Evolutionary conservation across 192 early-diverging fungal genomes (phyloP).

Genomic region (Backusella tuberculispora): DNA sequence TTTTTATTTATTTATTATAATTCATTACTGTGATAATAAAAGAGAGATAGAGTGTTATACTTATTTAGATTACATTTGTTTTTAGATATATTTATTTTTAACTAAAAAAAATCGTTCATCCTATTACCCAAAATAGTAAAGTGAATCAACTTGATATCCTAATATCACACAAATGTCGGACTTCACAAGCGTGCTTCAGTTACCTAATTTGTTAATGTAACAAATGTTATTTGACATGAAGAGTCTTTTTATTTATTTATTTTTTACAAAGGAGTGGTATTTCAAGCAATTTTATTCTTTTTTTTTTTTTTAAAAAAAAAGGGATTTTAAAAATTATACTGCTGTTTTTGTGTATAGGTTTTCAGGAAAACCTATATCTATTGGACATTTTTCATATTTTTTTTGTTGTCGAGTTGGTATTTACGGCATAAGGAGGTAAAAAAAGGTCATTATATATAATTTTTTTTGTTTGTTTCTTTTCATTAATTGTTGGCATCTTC

Average conservation of each 20-base stretch:
- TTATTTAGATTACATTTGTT: too few species aligned
- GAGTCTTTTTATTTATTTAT: too few species aligned
- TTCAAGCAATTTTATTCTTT: not conserved
- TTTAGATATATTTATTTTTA: too few species aligned
- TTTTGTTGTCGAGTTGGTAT: not conserved
- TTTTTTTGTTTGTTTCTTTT: not conserved
- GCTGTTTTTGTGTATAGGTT: conserved; percentile 6
- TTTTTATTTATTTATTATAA: too few species aligned
- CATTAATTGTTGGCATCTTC: conserved; percentile 21
- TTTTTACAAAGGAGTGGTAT: too few species aligned
- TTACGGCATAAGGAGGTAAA: conserved; percentile 16
- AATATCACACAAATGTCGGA: not conserved
- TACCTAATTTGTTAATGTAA: conserved; percentile 6
- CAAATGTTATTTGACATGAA: not conserved
- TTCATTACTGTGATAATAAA: too few species aligned
- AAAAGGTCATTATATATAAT: not conserved
- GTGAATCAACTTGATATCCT: not conserved
- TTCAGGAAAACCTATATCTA: not conserved
- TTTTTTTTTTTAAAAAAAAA: conserved; percentile 1
- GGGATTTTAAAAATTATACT: conserved; percentile 13
- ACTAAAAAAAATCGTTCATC: too few species aligned
- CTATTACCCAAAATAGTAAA: not conserved
- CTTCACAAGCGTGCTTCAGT: not conserved
- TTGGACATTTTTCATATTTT: conserved; percentile 10
- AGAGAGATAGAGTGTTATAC: too few species aligned